These are phyloP conservation scores for Tremella yokohamensis DNA, from an alignment of 768 basidiomycete genomes.

Conservation along the genomic window DNA sequence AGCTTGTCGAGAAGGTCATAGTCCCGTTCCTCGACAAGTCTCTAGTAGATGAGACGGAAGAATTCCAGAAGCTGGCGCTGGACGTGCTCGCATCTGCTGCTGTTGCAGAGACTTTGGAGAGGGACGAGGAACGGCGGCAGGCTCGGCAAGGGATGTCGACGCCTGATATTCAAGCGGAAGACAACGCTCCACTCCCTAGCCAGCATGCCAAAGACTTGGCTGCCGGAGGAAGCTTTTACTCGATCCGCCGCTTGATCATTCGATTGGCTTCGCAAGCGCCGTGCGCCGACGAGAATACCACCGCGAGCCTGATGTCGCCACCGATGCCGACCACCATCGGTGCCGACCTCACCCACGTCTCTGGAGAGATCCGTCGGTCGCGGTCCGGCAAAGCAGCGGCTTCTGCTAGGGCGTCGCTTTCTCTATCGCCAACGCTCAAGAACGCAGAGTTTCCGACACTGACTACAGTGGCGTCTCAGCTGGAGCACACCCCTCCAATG, in stretches of 20 bases:
- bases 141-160: conserved; percentile 15
- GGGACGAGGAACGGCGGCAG: conserved; percentile 42
- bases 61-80: conserved; percentile 46
- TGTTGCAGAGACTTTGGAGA: conserved; percentile 47
- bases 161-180: conserved; percentile 26
- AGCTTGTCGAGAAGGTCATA: conserved; percentile 47
- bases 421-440: conserved; percentile 4
- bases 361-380: not conserved
- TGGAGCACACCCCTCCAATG: conserved; percentile 4
- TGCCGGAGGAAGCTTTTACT: conserved; percentile 34
- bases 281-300: conserved; percentile 26
- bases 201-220: conserved; percentile 33
- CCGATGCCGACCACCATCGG: conserved; percentile 8
- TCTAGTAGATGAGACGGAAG: conserved; percentile 40
- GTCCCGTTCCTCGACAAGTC: conserved; percentile 51
- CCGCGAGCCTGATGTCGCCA: not conserved
- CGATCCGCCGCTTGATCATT: conserved; percentile 37
- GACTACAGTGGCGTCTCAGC: conserved; percentile 11
- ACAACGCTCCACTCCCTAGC: conserved; percentile 29
- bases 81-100: conserved; percentile 43
- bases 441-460: conserved; percentile 30
- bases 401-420: conserved; percentile 3
- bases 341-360: conserved; percentile 3
- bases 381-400: conserved; percentile 6
- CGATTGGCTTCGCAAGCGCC: conserved; percentile 31